Conservation (phyloP, 2,329 filamentous ascomycete genomes). For the Diaporthe sp. region DNA sequence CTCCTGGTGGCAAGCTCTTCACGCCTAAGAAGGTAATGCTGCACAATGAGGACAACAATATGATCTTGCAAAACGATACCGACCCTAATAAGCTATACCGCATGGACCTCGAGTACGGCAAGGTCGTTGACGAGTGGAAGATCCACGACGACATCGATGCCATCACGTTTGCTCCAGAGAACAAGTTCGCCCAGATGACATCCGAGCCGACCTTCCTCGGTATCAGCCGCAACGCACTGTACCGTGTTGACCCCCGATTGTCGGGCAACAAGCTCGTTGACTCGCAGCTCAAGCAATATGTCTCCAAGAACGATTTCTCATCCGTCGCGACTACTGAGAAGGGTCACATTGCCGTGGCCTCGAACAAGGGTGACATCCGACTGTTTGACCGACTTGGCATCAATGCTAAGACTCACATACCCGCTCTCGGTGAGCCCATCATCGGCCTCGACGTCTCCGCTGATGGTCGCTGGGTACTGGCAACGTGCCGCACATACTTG, state of each 20-base stretch:
- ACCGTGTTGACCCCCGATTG: conserved; percentile 92
- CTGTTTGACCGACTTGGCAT: conserved; percentile 97
- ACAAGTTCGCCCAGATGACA: conserved; percentile 98
- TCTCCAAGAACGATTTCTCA: conserved; percentile 97
- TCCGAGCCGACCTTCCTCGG: conserved; percentile 95
- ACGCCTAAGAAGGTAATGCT: conserved; percentile 98
- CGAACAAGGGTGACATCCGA: conserved; percentile 96
- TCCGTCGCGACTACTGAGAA: conserved; percentile 95
- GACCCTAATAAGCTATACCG: conserved; percentile 94
- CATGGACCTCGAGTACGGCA: conserved; percentile 98
- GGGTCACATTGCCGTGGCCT: conserved; percentile 96
- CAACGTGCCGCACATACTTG: conserved; percentile 93
- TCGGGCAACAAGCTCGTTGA: conserved; percentile 94
- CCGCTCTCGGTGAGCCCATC: conserved; percentile 94
- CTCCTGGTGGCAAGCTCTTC: conserved; percentile 87
- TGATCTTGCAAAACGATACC: conserved; percentile 86
- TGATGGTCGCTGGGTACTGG: conserved; percentile 95
- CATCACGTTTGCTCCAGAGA: conserved; percentile 92
- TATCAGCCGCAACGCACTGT: conserved; percentile 92
- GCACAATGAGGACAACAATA: conserved; percentile 88
- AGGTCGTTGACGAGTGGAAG: conserved; percentile 99
- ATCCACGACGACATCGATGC: conserved; percentile 96
- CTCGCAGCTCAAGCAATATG: conserved; percentile 93
- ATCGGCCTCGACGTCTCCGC: conserved; percentile 95
- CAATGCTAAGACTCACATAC: conserved; percentile 97